Base-by-base conservation (phyloP, 1,139 yeast species). In the Sugiyamaella sp. region DNA sequence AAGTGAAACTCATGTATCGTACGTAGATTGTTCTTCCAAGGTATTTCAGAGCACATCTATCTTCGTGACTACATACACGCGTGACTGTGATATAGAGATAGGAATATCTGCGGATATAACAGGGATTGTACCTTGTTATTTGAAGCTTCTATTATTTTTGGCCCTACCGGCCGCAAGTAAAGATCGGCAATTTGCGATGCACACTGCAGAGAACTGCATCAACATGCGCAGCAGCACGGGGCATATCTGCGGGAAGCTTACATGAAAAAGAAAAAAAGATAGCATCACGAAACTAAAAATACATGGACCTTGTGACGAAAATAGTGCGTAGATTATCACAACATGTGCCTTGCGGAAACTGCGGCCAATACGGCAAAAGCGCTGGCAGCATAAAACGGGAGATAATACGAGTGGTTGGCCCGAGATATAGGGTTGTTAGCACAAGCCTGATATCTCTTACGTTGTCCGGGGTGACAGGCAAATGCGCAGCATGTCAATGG, bases 211-310 rank as follows among this genome's bases (percentile, higher is more conserved):
- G 5, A 24, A 14, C 35, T 29, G 14, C 35, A 29, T 29, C 8
- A 10, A 25, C 8, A 12, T 29, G 46, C 24, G 20, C 38, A 29
- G 44, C 44, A 25, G 33, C 32, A 40, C 44, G 32, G 9, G 33
- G 16, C 33, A 14, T 40, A 40, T 40, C 44, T 12, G 14, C n/a
- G 4, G n/a, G 38, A 4, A 19, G 25, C 32, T 39, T 29, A 3
- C 29, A 4, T 4, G 2, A 6, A 43, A 43, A 43, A 43, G 46
- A 16, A 43, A 43, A 43, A 29, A 43, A 43, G 46, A 43, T 43
- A 43, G 22, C 14, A 29, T 29, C 35, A 12, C 29, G 46, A 27
- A 27, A 2, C 46, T 43, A 43, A 43, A 43, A 43, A 43, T 43
- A 43, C 25, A 16, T 24, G 20, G 27, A 43, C 21, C 46, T 29